Base-by-base conservation (phyloP, 495 filamentous ascomycete genomes). In the Aspergillus incahuasiensis region DNA sequence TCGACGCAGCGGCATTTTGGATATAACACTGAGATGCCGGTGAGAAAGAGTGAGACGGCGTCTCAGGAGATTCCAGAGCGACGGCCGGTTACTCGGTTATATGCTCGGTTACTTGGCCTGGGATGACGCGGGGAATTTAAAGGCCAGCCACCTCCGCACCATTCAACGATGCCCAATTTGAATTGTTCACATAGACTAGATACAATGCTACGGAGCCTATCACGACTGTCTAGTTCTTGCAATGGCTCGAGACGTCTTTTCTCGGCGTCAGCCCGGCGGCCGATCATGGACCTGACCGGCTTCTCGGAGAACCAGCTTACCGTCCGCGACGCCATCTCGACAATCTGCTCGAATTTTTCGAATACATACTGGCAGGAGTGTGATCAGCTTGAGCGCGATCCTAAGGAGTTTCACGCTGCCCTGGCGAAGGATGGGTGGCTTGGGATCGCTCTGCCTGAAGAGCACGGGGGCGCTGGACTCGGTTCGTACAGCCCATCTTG, bases 391-490 rank as follows among this genome's bases (percentile, higher is more conserved):
- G 84, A 83, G 56, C 74, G 79, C 47, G 85, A 92, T 62, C 88
- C 89, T 0, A 77, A 82, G 57, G 84, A 88, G 20, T 82, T 94
- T 40, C 87, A 91, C 64, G 80, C 84, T 2, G 84, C 87, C 0
- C 68, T 92, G 54, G 86, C 88, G n/a, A 81, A 82, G 47, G 86
- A 86, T 63, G 87, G 88, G n/a, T 92, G 88, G 87, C 79, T 94
- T 16, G 88, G 89, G 6, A 90, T 91, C 61, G 87, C 88, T 0
- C 71, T 91, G 18, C 86, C 87, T 0, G 83, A 87, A 65, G 77
- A 82, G 7, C 78, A 89, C 0, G 88, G 89, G 13, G 89, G 88
- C 5, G 76, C 86, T 16, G 86, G 87, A 7, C 70, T 94, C 39
- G 89, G 88, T 63, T 86, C n/a, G n/a, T 0, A 42, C 22, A 5